Evolutionary conservation across 768 basidiomycete genomes (phyloP).

Genomic region (Leccinum sublutescens): DNA sequence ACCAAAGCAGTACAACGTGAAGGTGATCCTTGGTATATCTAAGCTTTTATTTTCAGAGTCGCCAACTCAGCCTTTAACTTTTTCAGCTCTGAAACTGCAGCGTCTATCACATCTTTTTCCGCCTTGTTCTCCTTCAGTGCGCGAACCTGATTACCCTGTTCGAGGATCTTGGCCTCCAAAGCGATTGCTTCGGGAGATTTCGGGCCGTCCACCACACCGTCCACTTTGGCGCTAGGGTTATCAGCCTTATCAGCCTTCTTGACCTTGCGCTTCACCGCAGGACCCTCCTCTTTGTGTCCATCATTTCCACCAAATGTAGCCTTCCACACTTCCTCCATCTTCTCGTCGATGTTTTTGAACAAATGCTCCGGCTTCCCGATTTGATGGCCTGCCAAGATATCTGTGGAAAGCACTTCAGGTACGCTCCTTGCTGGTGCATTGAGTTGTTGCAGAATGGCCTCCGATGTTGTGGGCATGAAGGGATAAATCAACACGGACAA

Average conservation of each 20-base stretch:
- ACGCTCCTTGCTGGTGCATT: constrained; percentile 85
- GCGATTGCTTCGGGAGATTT: constrained; percentile 73
- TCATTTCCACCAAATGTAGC: constrained; percentile 71
- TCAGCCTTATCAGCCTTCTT: constrained; percentile 53
- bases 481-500: constrained; percentile 86
- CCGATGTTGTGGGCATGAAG: constrained; percentile 93
- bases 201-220: constrained; percentile 43
- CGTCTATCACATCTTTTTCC: constrained; percentile 44
- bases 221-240: constrained; percentile 46
- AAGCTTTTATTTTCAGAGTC: constrained; percentile 12
- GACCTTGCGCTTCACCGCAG: constrained; percentile 48
- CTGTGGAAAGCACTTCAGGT: constrained; percentile 68
- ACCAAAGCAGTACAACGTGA: not conserved
- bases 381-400: constrained; percentile 83
- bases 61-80: constrained; percentile 58
- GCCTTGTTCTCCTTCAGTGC: constrained; percentile 52
- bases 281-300: constrained; percentile 41
- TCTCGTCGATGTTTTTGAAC: constrained; percentile 93
- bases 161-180: constrained; percentile 70
- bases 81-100: constrained; percentile 63
- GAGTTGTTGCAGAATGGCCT: constrained; percentile 78
- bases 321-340: constrained; percentile 81
- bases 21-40: not conserved
- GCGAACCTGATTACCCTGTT: constrained; percentile 75
- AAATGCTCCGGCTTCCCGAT: constrained; percentile 86